Evolutionary conservation across 2,329 filamentous ascomycete species (phyloP).

Genomic region (Nemania serpens): DNA sequence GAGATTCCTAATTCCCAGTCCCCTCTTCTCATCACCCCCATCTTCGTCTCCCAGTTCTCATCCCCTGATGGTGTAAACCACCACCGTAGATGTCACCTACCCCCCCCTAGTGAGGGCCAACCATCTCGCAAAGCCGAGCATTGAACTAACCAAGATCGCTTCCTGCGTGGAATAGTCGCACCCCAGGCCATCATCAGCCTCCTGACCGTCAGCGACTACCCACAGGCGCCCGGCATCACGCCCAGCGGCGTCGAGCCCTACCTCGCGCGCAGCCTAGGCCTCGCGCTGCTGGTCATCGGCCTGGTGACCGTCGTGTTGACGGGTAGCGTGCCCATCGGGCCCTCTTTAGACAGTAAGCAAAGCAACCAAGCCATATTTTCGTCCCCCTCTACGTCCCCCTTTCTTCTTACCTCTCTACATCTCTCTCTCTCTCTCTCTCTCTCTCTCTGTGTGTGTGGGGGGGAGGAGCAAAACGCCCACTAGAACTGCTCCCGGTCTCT

Average conservation of each 20-base stretch:
- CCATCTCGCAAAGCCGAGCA: background rate
- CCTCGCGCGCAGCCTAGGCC: constrained; percentile 72
- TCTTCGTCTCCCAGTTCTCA: background rate
- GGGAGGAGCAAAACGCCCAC: too few relatives aligned
- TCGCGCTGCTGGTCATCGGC: constrained; percentile 68
- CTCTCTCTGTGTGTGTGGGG: too few relatives aligned
- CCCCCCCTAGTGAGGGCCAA: background rate
- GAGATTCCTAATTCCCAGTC: too few relatives aligned
- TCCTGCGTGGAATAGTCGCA: constrained; percentile 8
- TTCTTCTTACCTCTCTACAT: background rate
- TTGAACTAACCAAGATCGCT: background rate
- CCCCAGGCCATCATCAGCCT: constrained; percentile 46
- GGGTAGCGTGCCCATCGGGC: constrained; percentile 69
- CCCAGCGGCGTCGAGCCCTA: constrained; percentile 68
- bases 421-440: background rate
- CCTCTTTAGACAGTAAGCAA: constrained; percentile 46
- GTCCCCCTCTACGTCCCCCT: background rate
- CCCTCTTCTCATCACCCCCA: too few relatives aligned
- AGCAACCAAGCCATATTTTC: too few relatives aligned
- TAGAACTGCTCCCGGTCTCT: too few relatives aligned
- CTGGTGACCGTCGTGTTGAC: constrained; percentile 70
- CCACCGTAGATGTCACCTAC: background rate
- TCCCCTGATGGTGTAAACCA: too few relatives aligned
- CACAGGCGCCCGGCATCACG: background rate
- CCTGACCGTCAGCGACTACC: constrained; percentile 36